Percentiles rank a stretch among this genome's conserved stretches.
These are phyloP conservation scores for Babesia sp. DNA, from an alignment of 169 alveolate genomes.

Conservation along the genomic window DNA sequence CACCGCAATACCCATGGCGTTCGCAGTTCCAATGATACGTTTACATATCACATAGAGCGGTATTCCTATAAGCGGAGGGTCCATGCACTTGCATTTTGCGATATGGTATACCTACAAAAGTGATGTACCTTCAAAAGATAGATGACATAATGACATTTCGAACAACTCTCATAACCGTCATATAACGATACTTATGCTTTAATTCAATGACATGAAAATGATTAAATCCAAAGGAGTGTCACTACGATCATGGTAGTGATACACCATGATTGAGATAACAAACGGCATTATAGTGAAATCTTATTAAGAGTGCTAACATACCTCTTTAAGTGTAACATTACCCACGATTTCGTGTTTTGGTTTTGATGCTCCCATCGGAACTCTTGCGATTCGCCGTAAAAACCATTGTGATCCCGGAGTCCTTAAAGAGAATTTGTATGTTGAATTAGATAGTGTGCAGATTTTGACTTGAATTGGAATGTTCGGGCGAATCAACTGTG, in stretches of 20 bases:
- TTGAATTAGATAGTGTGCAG: conserved; percentile 48
- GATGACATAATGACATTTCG: not conserved
- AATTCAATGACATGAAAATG: not conserved
- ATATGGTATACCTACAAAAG: conserved; percentile 80
- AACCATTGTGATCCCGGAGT: conserved; percentile 89
- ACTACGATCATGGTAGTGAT: too few relatives aligned
- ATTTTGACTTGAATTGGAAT: conserved; percentile 86
- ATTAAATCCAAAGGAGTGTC: too few relatives aligned
- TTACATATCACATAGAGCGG: conserved; percentile 73
- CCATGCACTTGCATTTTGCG: conserved; percentile 85
- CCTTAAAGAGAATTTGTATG: conserved; percentile 80
- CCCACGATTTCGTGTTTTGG: conserved; percentile 85
- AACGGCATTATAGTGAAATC: too few relatives aligned
- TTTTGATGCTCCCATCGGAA: conserved; percentile 82
- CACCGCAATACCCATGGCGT: conserved; percentile 78
- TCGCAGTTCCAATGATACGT: conserved; percentile 73
- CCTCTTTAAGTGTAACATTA: conserved; percentile 84
- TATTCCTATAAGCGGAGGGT: conserved; percentile 79
- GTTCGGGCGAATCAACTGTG: conserved; percentile 78
- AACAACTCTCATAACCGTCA: too few relatives aligned
- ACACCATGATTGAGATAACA: too few relatives aligned
- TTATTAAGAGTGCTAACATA: conserved; percentile 28
- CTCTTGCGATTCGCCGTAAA: conserved; percentile 83
- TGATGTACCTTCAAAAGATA: too few relatives aligned
- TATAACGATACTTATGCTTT: not conserved